Base-by-base conservation (phyloP, 805 yeast species). In the Kodamaea kaohsiungensis region DNA sequence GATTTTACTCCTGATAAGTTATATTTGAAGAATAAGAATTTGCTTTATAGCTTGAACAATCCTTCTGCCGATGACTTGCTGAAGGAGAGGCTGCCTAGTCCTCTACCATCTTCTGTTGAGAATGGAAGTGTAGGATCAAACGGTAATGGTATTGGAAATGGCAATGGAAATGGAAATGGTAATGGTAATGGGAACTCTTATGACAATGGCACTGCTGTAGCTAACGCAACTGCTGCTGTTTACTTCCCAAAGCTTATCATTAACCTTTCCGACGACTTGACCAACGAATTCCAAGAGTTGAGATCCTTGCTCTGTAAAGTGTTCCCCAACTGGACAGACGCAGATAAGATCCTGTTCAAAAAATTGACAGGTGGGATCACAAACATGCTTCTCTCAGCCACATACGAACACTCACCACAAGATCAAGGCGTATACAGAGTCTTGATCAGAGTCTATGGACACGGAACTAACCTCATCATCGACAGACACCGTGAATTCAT, bases 401-500 rank as follows among this genome's bases (percentile, higher is more conserved):
- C 69, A 8, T 75, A 73, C 16, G 46, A 17, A 10, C 8, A 58
- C 39, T 12, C 9, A 7, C 39, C 48, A 3, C 18, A 46, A 4
- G 48, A 30, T 56, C 9, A 50, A 61, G 39, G 42, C 12, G 50
- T 48, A 7, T 48, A 43, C 38, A 70, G 68, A 5, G 84, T 81
- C 0, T 75, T 88, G 15, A 84, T 88, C 53, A 73, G 95, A 55
- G 85, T 88, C 0, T 88, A 88, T 60, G 95, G 95, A 7, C 79
- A 82, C 53, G 91, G 91, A 10, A 88, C 95, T 0, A 80, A 78
- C 52, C 71, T 84, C 38, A 87, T 88, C 49, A 88, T 88, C 35
- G 91, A 88, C 67, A 73, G 95, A 58, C 85, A 85, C 59, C 72
- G 91, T 38, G 95, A 88, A 65, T 86, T 84, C 63, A 85, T 86